phyloP scores from a whole-genome alignment of 2,329 filamentous ascomycete genomes.

The Aspergillus sp. region DNA sequence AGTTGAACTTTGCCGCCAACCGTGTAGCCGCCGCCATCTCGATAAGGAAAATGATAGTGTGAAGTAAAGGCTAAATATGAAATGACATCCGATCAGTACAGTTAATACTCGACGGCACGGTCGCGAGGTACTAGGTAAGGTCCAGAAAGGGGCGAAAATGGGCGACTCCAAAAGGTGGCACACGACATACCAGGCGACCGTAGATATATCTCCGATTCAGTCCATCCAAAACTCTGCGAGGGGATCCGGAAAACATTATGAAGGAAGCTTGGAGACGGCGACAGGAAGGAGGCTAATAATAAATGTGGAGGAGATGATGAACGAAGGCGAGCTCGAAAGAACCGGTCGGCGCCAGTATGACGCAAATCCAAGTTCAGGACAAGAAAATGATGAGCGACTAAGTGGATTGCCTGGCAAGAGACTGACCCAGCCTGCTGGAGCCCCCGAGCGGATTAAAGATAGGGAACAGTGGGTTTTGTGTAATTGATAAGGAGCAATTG shows the following conservation, averaged over 20 bases:
- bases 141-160: not conserved
- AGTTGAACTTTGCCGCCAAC: conserved; percentile 85
- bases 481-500: not conserved
- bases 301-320: conserved; percentile 24
- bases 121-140: not conserved
- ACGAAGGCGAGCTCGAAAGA: conserved; percentile 31
- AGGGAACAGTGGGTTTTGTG: not conserved
- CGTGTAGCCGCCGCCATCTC: conserved; percentile 86
- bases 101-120: not conserved
- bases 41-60: conserved; percentile 81
- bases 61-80: conserved; percentile 74
- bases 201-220: conserved; percentile 54
- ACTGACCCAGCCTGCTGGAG: conserved; percentile 12
- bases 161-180: not conserved
- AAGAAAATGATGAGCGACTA: conserved; percentile 16
- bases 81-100: conserved; percentile 16
- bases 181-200: conserved; percentile 46
- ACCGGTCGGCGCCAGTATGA: conserved; percentile 42
- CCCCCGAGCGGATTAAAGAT: not conserved
- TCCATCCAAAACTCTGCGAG: conserved; percentile 48
- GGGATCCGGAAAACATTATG: conserved; percentile 47
- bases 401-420: conserved; percentile 4
- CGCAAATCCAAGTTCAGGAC: conserved; percentile 35
- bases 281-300: conserved; percentile 19
- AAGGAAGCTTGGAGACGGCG: conserved; percentile 18